Evolutionary conservation across 202 grass and related monocot genomes (phyloP).

Genomic region (Eragrostis tef): DNA sequence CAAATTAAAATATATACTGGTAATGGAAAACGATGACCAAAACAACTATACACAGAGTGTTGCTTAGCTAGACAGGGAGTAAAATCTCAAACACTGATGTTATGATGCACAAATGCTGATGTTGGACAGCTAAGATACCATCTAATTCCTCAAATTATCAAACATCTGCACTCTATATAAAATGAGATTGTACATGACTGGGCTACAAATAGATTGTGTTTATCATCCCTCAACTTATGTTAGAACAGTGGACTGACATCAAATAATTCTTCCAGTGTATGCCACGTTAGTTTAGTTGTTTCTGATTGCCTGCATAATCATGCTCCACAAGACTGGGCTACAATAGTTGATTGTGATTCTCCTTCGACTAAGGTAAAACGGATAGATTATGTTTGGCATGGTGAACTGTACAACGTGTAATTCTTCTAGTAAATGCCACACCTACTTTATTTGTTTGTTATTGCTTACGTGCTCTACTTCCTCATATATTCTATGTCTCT

Average conservation of each 20-base stretch:
- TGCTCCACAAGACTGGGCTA: too few species aligned
- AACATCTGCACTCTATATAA: background rate
- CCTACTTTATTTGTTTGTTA: constrained; percentile 1
- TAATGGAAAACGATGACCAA: constrained; percentile 17
- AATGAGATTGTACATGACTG: background rate
- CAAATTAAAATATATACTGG: background rate
- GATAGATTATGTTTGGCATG: too few species aligned
- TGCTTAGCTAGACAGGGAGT: constrained; percentile 1
- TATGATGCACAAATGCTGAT: constrained; percentile 6
- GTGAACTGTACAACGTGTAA: background rate
- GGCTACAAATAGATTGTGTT: background rate
- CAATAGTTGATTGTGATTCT: too few species aligned
- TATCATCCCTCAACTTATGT: background rate
- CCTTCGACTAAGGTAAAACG: too few species aligned
- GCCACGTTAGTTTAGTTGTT: too few species aligned
- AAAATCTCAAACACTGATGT: too few species aligned
- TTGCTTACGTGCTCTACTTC: constrained; percentile 5
- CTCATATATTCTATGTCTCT: background rate
- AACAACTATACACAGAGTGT: background rate
- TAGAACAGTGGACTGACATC: background rate
- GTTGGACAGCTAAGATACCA: background rate
- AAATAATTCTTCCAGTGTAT: too few species aligned
- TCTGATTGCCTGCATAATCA: too few species aligned
- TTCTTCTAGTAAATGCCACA: background rate
- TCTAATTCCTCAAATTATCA: background rate